These are phyloP conservation scores for Hamamelis virginiana DNA, from an alignment of 164 flowering plant genomes.

Conservation along the genomic window DNA sequence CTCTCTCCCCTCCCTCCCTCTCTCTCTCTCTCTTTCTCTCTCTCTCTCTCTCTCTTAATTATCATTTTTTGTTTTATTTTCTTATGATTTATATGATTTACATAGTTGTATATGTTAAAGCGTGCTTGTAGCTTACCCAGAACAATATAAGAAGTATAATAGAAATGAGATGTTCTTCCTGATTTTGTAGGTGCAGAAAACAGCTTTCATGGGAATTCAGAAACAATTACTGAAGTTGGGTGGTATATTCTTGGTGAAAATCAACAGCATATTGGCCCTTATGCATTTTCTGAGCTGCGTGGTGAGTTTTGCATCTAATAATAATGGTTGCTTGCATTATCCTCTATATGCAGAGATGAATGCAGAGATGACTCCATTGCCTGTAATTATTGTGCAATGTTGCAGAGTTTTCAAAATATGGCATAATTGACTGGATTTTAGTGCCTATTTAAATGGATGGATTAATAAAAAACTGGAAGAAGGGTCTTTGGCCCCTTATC, in stretches of 20 bases:
- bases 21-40: no score
- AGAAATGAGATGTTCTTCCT: not conserved
- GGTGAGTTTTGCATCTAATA: conserved; percentile 43
- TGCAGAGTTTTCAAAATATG: no score
- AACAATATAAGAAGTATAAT: not conserved
- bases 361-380: no score
- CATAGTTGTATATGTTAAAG: not conserved
- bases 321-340: not conserved
- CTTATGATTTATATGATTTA: no score
- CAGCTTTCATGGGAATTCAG: conserved; percentile 9
- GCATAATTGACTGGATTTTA: no score
- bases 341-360: no score
- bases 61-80: no score
- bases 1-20: no score
- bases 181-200: conserved; percentile 10
- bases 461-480: not conserved
- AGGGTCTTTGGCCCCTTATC: not conserved
- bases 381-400: no score
- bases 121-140: not conserved
- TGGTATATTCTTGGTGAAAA: conserved; percentile 85
- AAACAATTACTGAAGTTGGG: conserved; percentile 46
- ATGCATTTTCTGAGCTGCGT: conserved; percentile 65
- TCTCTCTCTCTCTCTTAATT: no score
- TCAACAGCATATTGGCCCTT: conserved; percentile 82
- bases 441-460: no score